Base-by-base conservation (phyloP, 345 rosid species). In the Isatis tinctoria region DNA sequence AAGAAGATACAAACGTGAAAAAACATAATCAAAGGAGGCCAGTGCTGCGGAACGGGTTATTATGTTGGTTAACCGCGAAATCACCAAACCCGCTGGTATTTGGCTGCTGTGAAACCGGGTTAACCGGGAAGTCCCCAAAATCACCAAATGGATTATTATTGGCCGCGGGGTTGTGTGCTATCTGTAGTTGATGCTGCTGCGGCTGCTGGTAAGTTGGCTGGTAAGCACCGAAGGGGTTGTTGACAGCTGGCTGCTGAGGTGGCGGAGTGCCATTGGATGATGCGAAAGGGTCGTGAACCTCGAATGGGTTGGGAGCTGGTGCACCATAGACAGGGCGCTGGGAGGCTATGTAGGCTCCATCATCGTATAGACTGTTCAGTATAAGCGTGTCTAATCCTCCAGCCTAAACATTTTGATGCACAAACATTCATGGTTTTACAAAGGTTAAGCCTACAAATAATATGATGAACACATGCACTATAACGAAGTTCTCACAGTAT, bases 311-410 rank as follows among this genome's bases (percentile, higher is more conserved):
- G 18, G 96, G 95, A 27, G 96, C 96, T 36, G 95, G 87, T 37
- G 78, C 77, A 41, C 97, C 99, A 33, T 92, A 92, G 17, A 81
- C 85, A 17, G 96, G 92, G 63, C 81, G 97, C 76, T 83, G 99
- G 8, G 94, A 65, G 28, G 97, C 95, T 83, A 89, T 86, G 81
- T 90, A 89, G 47, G 93, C 94, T 40, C 79, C 96, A 48, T 88
- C 93, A 22, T 96, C 95, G 26, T 90, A 92, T 66, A 92, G 82
- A 71, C 98, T 96, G 85, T 83, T 85, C 53, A 96, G 82, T 8
- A 88, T 92, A 68, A 92, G 91, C 0, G 97, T 74, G 80, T 96
- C 99, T 83, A 96, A 75, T 60, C 99, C 99, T 77, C 98, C 99
- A 49, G 85, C 99, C 99, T 96, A 72, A 37, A 57, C 79, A 69